Percentiles rank a stretch among this genome's conserved stretches.
Conservation (phyloP, 345 rosid genomes). For the Gossypium raimondii region DNA sequence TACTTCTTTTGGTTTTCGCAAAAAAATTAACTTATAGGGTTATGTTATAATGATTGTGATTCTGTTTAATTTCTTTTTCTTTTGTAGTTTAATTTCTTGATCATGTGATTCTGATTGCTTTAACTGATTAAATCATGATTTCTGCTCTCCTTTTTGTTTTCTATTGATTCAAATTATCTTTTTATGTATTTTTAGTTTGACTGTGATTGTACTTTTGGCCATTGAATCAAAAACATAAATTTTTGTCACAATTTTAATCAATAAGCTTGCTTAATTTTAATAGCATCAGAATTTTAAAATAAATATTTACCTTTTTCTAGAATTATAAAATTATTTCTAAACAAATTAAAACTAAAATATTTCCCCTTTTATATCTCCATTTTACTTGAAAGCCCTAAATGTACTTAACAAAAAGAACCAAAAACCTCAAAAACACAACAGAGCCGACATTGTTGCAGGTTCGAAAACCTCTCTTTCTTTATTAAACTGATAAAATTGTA, state of each 20-base stretch:
- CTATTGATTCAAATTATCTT: neutral
- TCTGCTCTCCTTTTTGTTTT: neutral
- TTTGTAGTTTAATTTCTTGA: neutral
- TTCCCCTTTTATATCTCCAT: neutral
- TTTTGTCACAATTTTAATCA: neutral
- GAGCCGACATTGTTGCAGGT: conserved; percentile 11
- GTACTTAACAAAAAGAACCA: neutral
- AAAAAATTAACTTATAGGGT: neutral
- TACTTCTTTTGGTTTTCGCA: neutral
- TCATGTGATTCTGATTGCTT: neutral
- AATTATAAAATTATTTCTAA: neutral
- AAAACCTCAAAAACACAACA: neutral
- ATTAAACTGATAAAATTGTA: neutral
- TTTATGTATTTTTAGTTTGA: neutral
- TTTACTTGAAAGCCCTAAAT: neutral
- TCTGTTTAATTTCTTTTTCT: neutral
- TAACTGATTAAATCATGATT: neutral
- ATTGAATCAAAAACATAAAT: neutral
- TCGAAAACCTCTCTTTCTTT: neutral
- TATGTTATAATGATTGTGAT: neutral
- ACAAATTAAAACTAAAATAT: neutral
- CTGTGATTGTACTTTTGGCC: neutral
- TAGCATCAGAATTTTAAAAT: neutral
- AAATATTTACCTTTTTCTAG: neutral
- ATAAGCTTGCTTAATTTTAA: neutral